These are phyloP conservation scores for Ceratobasidium sp. DNA, from an alignment of 1,284 basidiomycete genomes.

Conservation along the genomic window DNA sequence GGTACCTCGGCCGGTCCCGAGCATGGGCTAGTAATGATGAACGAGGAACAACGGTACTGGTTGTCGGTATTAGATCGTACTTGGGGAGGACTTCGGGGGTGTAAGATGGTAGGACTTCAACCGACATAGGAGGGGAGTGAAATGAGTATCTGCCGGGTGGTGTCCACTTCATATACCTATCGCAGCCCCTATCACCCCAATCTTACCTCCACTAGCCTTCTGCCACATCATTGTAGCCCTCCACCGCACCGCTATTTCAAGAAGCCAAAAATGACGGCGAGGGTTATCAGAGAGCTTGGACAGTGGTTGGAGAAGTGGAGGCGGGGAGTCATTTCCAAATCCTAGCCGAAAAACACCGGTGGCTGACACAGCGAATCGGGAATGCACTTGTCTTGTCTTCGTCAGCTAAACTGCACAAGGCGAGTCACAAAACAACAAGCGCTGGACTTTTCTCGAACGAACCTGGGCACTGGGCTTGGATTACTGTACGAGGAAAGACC, in stretches of 20 bases:
- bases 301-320: background rate
- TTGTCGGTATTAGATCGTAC: conserved; percentile 28
- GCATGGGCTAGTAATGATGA: conserved; percentile 1
- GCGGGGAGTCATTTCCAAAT: background rate
- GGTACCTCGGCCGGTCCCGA: background rate
- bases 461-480: conserved; percentile 71
- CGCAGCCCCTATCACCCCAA: background rate
- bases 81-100: conserved; percentile 37
- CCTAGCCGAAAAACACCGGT: background rate
- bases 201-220: background rate
- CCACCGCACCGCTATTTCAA: background rate
- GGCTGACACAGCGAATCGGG: background rate
- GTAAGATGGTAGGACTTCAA: conserved; percentile 29
- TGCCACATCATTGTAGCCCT: background rate
- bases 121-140: background rate
- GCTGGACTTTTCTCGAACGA: background rate
- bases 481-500: conserved; percentile 64
- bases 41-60: background rate
- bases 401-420: background rate
- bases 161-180: background rate
- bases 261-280: background rate
- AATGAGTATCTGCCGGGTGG: background rate
- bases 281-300: background rate
- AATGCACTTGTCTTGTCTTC: background rate
- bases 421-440: background rate